Base-by-base conservation (phyloP, 2,329 filamentous ascomycete genomes). In the Lanzia echinophila region DNA sequence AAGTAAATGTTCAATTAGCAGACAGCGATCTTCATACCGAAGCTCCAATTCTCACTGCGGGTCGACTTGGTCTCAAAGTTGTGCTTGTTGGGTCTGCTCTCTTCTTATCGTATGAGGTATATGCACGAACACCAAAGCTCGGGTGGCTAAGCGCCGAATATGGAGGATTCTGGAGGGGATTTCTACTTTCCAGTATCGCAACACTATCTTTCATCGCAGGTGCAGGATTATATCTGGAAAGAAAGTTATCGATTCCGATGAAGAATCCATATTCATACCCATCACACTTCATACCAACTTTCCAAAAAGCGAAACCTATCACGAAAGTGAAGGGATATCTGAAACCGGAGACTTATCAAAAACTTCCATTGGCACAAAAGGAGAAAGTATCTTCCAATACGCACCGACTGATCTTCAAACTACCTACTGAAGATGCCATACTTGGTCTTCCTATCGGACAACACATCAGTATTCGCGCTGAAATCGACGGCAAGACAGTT, bases 371-470 rank as follows among this genome's bases (percentile, higher is more conserved):
- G 15, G 38, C 58, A 6, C 46, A 47, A 13, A 62, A 60, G 32
- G 56, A 60, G 4, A 54, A 46, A 12, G 15, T 63, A 13, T 62
- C 60, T 24, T 42, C 56, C 5, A 59, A 60, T 39, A 53, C 50
- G 1, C 54, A 55, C 47, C 57, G 50, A 13, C 56, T 62, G 44
- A 47, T 60, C 13, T 72, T 72, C 41, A 59, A 62, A 15, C 65
- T 73, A 8, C 71, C 71, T 47, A 57, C 2, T 15, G 58, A 19
- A 53, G 57, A 33, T 60, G 63, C 32, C 57, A 50, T 70, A 10
- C 63, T 73, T 3, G 71, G 72, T 7, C 66, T 74, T 11, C 72
- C 72, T 1, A 72, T 69, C 41, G 72, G 72, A 8, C 70, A 73
- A 47, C 71, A 73, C 34, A 65, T 73, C 13, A 65, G 65, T 31